These are phyloP conservation scores for Ophiosphaerella herpotricha DNA, from an alignment of 2,329 filamentous ascomycete species.

Conservation along the genomic window DNA sequence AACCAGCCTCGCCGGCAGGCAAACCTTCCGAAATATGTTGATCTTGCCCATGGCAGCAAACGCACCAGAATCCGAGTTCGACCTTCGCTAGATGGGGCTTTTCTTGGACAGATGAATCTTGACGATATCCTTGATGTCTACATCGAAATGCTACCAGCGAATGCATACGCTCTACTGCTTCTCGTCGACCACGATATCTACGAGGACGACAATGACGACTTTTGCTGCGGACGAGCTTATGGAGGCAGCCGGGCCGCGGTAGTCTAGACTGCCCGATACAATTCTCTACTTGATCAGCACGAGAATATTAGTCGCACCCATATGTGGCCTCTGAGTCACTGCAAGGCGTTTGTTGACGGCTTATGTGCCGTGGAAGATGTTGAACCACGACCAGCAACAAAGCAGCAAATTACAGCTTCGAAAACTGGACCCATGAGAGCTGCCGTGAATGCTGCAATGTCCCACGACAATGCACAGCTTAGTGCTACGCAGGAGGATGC, in stretches of 20 bases:
- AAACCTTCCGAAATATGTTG: conserved; percentile 48
- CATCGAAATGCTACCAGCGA: conserved; percentile 57
- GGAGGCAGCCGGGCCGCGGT: conserved; percentile 66
- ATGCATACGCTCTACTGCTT: conserved; percentile 64
- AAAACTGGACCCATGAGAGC: conserved; percentile 16
- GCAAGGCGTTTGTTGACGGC: conserved; percentile 54
- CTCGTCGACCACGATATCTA: conserved; percentile 67
- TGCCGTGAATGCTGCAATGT: conserved; percentile 17
- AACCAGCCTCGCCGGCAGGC: conserved; percentile 1
- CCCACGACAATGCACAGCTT: conserved; percentile 4
- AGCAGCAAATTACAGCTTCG: conserved; percentile 11
- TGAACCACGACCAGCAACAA: conserved; percentile 12
- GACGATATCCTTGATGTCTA: conserved; percentile 65
- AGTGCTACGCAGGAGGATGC: conserved; percentile 27
- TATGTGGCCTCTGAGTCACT: conserved; percentile 69
- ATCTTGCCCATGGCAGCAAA: conserved; percentile 48
- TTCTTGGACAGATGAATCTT: conserved; percentile 61
- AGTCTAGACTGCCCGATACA: conserved; percentile 66
- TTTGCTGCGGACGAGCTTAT: conserved; percentile 69
- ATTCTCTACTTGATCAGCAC: conserved; percentile 53
- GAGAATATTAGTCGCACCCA: conserved; percentile 57
- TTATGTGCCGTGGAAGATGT: conserved; percentile 41
- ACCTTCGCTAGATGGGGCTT: conserved; percentile 53
- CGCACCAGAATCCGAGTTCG: conserved; percentile 59
- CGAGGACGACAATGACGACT: conserved; percentile 68